Evolutionary conservation across 2,329 filamentous ascomycete genomes (phyloP).

Genomic region (Alternaria conjuncta): DNA sequence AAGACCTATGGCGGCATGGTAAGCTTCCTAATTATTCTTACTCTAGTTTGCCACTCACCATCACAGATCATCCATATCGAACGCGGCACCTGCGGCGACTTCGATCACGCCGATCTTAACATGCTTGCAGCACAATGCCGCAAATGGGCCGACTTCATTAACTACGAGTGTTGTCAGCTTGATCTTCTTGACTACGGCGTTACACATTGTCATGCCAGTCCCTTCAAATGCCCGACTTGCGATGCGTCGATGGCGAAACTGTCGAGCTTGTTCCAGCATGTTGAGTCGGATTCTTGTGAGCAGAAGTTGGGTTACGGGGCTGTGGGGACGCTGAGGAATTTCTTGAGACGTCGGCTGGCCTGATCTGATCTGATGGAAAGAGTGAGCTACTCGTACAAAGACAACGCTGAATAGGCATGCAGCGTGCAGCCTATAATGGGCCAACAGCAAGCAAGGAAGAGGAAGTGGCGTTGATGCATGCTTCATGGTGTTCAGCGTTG

Average conservation of each 20-base stretch:
- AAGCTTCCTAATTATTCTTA: not conserved
- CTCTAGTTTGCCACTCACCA: too few species aligned
- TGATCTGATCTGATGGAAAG: too few species aligned
- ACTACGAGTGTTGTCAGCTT: too few species aligned
- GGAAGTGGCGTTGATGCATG: too few species aligned
- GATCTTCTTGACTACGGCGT: too few species aligned
- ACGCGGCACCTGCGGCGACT: not conserved
- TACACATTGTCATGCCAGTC: too few species aligned
- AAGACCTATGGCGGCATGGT: constrained; percentile 6
- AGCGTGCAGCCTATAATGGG: too few species aligned
- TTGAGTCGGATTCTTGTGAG: constrained; percentile 6
- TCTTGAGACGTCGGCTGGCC: not conserved
- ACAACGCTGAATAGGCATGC: too few species aligned
- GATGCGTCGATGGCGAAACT: not conserved
- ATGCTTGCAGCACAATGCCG: not conserved
- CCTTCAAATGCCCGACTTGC: not conserved
- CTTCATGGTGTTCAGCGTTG: too few species aligned
- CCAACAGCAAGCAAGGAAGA: too few species aligned
- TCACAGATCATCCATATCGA: constrained; percentile 5
- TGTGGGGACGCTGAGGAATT: not conserved
- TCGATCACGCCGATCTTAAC: not conserved
- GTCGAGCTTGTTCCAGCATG: constrained; percentile 13
- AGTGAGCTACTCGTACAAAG: too few species aligned
- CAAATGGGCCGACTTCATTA: too few species aligned
- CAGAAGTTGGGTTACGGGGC: not conserved